These are phyloP conservation scores for Fomitopsis betulina DNA, from an alignment of 1,284 basidiomycete species.

Conservation along the genomic window DNA sequence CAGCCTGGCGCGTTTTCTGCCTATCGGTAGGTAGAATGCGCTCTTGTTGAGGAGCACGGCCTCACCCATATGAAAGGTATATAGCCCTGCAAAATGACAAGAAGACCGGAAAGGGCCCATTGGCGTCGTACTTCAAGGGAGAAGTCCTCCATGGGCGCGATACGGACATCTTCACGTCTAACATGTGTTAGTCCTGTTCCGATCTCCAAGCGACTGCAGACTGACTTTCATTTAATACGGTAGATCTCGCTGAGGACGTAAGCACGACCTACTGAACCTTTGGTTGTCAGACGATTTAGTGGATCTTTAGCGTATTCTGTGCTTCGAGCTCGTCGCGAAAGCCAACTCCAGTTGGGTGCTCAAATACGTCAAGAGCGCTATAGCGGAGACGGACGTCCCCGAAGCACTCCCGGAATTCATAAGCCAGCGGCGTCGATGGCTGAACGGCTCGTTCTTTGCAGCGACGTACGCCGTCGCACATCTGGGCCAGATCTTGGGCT, in stretches of 20 bases:
- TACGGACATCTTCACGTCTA: constrained; percentile 93
- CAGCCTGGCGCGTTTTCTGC: constrained; percentile 95
- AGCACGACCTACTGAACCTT: constrained; percentile 17
- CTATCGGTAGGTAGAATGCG: constrained; percentile 71
- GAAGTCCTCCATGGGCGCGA: constrained; percentile 89
- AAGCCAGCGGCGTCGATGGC: constrained; percentile 86
- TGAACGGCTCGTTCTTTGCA: constrained; percentile 95
- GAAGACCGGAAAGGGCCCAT: constrained; percentile 72
- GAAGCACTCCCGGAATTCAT: constrained; percentile 95
- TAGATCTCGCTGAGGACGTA: constrained; percentile 84
- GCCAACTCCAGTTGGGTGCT: constrained; percentile 88
- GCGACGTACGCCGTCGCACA: constrained; percentile 84
- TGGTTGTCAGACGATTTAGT: not conserved
- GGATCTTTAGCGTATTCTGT: constrained; percentile 77
- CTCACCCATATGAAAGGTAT: constrained; percentile 42
- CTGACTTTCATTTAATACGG: not conserved
- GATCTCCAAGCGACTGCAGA: too few species aligned
- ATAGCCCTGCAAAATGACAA: constrained; percentile 90
- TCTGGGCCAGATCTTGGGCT: constrained; percentile 78
- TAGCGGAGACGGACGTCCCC: constrained; percentile 96
- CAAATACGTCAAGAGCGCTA: constrained; percentile 93
- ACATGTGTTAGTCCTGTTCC: constrained; percentile 65
- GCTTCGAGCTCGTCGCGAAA: constrained; percentile 96
- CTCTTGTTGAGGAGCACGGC: not conserved
- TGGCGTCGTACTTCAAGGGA: constrained; percentile 96